Percentiles rank a stretch among this genome's conserved stretches.
Evolutionary conservation across 2,329 filamentous ascomycete species (phyloP).

Genomic region (Dactylellina drechsleri): DNA sequence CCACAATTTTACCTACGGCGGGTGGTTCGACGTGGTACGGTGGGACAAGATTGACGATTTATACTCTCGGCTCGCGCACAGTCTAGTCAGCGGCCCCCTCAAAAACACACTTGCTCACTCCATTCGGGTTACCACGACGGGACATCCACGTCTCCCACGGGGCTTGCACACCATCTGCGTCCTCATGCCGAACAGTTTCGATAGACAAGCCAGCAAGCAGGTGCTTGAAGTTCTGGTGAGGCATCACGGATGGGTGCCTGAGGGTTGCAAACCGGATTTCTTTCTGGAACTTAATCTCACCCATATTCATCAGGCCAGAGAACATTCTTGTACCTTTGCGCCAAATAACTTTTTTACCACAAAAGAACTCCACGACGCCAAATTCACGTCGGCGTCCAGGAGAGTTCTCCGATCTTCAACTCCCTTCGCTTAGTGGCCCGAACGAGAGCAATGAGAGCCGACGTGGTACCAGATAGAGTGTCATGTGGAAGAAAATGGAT

Average conservation of each 20-base stretch:
- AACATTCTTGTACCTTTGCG: slow-evolving; percentile 13
- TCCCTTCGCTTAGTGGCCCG: no score
- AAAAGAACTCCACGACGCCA: no score
- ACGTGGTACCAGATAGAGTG: no score
- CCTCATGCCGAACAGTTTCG: slow-evolving; percentile 6
- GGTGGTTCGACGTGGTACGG: slow-evolving; percentile 17
- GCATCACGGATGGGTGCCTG: slow-evolving; percentile 14
- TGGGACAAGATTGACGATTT: not conserved
- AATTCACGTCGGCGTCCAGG: no score
- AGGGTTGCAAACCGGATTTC: slow-evolving; percentile 31
- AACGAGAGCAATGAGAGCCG: no score
- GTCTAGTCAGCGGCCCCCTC: slow-evolving; percentile 27
- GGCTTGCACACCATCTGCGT: slow-evolving; percentile 13
- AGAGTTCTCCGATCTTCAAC: no score
- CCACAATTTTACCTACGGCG: slow-evolving; percentile 25
- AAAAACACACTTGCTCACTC: not conserved
- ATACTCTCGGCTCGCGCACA: slow-evolving; percentile 16
- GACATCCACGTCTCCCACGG: not conserved
- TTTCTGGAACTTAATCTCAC: slow-evolving; percentile 17
- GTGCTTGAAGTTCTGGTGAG: slow-evolving; percentile 33
- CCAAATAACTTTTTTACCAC: not conserved
- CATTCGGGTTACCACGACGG: slow-evolving; percentile 8
- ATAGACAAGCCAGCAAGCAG: slow-evolving; percentile 6
- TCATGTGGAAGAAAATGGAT: no score
- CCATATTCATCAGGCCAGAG: slow-evolving; percentile 21